A percentile compares a stretch with the other conserved stretches of the same genome.
Evolutionary conservation across 2,329 filamentous ascomycete species (phyloP).

Genomic region (Hirsutella rhossiliensis): DNA sequence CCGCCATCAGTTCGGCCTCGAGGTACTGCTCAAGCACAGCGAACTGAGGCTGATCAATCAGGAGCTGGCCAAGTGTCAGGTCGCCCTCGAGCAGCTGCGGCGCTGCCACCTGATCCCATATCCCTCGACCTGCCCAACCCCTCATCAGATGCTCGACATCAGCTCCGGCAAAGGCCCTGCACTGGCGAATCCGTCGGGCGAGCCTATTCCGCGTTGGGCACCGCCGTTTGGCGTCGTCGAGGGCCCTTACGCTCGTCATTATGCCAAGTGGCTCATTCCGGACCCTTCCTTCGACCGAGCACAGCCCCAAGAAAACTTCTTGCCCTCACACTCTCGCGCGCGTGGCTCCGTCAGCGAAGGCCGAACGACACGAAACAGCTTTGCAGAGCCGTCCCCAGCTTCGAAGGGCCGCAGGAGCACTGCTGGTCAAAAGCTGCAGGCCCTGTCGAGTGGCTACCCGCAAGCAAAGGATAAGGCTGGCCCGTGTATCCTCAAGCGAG

Average conservation of each 20-base stretch:
- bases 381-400: conserved; percentile 27
- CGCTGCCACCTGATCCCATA: conserved; percentile 88
- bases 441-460: conserved; percentile 58
- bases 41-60: conserved; percentile 91
- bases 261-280: conserved; percentile 87
- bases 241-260: conserved; percentile 88
- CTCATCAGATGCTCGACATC: conserved; percentile 56
- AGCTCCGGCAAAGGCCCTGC: conserved; percentile 64
- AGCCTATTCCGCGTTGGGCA: conserved; percentile 61
- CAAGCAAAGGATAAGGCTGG: conserved; percentile 70
- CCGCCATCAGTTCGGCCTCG: conserved; percentile 77
- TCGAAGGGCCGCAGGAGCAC: conserved; percentile 39
- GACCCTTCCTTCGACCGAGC: conserved; percentile 75
- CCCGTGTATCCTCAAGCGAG: conserved; percentile 73
- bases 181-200: conserved; percentile 47
- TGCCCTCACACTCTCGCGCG: conserved; percentile 26
- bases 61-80: conserved; percentile 90
- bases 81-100: conserved; percentile 84
- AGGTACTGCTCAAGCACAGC: conserved; percentile 88
- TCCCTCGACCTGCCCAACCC: conserved; percentile 57
- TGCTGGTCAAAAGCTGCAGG: conserved; percentile 52
- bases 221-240: conserved; percentile 84
- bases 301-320: conserved; percentile 32
- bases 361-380: conserved; percentile 67
- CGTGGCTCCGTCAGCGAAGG: conserved; percentile 47